These are phyloP conservation scores for Lasiodiplodia gonubiensis DNA, from an alignment of 2,329 filamentous ascomycete genomes.

Conservation along the genomic window DNA sequence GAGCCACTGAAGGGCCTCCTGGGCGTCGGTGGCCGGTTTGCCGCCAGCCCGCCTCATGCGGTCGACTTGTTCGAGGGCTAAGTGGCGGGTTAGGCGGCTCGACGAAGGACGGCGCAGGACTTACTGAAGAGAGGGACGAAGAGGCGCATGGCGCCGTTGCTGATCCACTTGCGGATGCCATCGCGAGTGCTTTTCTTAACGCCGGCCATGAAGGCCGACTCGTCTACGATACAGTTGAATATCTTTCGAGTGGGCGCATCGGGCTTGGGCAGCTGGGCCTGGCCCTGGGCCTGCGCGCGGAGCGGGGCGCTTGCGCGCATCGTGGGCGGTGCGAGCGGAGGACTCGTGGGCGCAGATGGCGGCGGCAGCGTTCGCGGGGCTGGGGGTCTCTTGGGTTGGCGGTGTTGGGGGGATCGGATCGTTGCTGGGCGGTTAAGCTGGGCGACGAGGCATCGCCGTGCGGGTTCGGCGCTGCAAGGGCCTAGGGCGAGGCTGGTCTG, in stretches of 20 bases:
- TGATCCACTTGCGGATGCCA: slow-evolving; percentile 58
- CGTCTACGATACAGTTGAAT: slow-evolving; percentile 61
- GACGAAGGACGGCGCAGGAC: slow-evolving; percentile 31
- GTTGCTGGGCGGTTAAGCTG: slow-evolving; percentile 26
- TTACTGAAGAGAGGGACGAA: slow-evolving; percentile 59
- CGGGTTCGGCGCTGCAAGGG: slow-evolving; percentile 27
- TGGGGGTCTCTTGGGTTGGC: slow-evolving; percentile 3
- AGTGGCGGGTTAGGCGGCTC: slow-evolving; percentile 32
- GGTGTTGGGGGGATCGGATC: background rate
- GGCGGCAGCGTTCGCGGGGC: background rate
- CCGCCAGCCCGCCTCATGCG: slow-evolving; percentile 50
- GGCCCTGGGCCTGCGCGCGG: slow-evolving; percentile 24
- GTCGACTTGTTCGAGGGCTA: slow-evolving; percentile 55
- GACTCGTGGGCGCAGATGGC: background rate
- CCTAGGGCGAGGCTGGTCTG: slow-evolving; percentile 20
- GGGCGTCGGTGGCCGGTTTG: slow-evolving; percentile 52
- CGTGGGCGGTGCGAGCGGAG: background rate
- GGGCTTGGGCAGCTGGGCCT: slow-evolving; percentile 14
- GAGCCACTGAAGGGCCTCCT: slow-evolving; percentile 57
- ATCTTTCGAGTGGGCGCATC: slow-evolving; percentile 48
- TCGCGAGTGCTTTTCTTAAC: slow-evolving; percentile 59
- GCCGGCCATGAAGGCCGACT: slow-evolving; percentile 57
- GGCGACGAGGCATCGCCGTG: slow-evolving; percentile 28
- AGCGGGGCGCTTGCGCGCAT: slow-evolving; percentile 28
- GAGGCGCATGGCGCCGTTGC: slow-evolving; percentile 55